A percentile compares a stretch with the other conserved stretches of the same genome.
These are phyloP conservation scores for Cyphellophora europaea DNA, from an alignment of 2,329 filamentous ascomycete species.

Conservation along the genomic window DNA sequence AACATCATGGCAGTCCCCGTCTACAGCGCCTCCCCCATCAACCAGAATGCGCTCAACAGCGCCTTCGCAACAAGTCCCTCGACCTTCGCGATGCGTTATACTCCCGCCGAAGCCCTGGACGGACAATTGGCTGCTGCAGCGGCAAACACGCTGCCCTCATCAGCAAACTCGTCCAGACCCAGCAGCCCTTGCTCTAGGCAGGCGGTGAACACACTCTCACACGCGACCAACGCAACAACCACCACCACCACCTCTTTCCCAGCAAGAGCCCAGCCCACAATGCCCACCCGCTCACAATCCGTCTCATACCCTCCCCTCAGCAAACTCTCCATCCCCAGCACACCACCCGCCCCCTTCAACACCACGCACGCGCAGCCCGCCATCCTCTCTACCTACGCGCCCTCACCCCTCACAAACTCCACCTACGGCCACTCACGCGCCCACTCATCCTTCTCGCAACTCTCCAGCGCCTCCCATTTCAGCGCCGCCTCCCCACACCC, in stretches of 20 bases:
- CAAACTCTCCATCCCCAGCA: constrained; percentile 1
- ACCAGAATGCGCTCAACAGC: constrained; percentile 9
- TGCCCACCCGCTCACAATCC: constrained; percentile 3
- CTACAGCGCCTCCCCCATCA: constrained; percentile 17
- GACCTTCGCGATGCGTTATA: constrained; percentile 11
- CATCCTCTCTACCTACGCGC: constrained; percentile 4
- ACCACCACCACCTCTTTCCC: constrained; percentile 7
- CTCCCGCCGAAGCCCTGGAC: constrained; percentile 1
- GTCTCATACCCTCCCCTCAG: constrained; percentile 4
- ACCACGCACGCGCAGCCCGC: constrained; percentile 6
- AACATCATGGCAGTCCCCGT: constrained; percentile 9
- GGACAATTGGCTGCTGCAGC: background rate
- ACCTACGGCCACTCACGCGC: background rate
- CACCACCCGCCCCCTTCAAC: constrained; percentile 6
- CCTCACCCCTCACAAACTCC: constrained; percentile 2
- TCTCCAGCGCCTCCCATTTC: background rate
- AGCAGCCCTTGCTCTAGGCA: too few species aligned
- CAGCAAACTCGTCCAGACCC: too few species aligned
- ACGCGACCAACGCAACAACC: background rate
- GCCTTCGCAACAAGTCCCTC: constrained; percentile 8
- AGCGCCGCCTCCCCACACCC: constrained; percentile 3
- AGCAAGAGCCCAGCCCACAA: constrained; percentile 3
- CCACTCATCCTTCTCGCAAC: background rate
- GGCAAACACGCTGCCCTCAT: background rate
- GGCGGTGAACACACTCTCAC: background rate